Evolutionary conservation across 805 yeast species (phyloP).

Genomic region (Cyberlindnera sargentensis): DNA sequence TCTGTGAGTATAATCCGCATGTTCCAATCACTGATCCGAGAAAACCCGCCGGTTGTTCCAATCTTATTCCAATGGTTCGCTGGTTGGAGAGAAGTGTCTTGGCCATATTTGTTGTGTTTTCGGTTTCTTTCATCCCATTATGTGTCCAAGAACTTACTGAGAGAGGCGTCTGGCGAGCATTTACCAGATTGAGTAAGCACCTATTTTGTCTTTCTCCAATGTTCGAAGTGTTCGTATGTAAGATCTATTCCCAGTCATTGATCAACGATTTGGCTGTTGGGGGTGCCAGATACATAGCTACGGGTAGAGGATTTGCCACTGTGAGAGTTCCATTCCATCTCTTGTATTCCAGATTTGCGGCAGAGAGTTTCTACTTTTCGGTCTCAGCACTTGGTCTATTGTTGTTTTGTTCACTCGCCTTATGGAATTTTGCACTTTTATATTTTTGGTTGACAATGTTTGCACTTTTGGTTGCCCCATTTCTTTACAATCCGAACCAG

Average conservation of each 20-base stretch:
- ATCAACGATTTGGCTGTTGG: conserved; percentile 64
- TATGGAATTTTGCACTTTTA: conserved; percentile 53
- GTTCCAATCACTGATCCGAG: conserved; percentile 56
- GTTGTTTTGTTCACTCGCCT: conserved; percentile 47
- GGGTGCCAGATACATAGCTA: conserved; percentile 76
- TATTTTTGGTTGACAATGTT: conserved; percentile 59
- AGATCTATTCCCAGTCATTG: conserved; percentile 66
- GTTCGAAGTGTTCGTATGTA: conserved; percentile 75
- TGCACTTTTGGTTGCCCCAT: conserved; percentile 53
- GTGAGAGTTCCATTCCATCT: conserved; percentile 58
- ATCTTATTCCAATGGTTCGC: conserved; percentile 59
- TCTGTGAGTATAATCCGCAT: conserved; percentile 54
- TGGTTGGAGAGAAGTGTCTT: conserved; percentile 72
- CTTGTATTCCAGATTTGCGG: conserved; percentile 62
- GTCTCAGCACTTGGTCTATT: conserved; percentile 43
- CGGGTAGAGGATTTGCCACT: conserved; percentile 81
- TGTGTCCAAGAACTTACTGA: conserved; percentile 73
- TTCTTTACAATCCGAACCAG: conserved; percentile 60
- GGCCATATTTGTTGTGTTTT: conserved; percentile 68
- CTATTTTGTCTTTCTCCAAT: conserved; percentile 66
- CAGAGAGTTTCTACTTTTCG: conserved; percentile 63
- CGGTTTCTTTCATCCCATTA: conserved; percentile 67
- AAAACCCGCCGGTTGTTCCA: conserved; percentile 63
- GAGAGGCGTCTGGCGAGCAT: conserved; percentile 66
- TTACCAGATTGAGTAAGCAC: conserved; percentile 57